These are phyloP conservation scores for Trichosporon inkin DNA, from an alignment of 1,284 basidiomycete genomes.

Conservation along the genomic window DNA sequence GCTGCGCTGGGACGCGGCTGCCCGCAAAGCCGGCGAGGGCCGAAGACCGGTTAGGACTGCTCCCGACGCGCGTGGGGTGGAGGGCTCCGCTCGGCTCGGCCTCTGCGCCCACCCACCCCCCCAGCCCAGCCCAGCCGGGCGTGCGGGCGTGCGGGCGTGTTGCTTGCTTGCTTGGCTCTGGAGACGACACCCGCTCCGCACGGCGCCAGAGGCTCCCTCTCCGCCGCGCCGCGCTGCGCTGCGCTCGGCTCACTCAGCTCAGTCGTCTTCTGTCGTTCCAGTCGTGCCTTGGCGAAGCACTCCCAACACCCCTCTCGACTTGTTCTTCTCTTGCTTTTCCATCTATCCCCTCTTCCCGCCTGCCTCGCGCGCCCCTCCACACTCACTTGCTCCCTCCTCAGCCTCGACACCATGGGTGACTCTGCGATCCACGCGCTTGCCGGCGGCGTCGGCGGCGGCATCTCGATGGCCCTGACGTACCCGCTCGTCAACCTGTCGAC, in stretches of 20 bases:
- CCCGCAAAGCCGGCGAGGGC: conserved; percentile 5
- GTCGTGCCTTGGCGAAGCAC: not conserved
- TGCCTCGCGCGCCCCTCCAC: not conserved
- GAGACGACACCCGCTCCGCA: too few species aligned
- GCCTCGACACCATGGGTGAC: conserved; percentile 54
- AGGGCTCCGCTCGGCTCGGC: not conserved
- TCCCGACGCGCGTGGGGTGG: not conserved
- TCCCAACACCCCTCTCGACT: not conserved
- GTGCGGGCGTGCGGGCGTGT: too few species aligned
- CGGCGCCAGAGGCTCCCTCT: too few species aligned
- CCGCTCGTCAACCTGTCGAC: conserved; percentile 91
- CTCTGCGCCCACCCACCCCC: too few species aligned
- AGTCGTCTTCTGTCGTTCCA: too few species aligned
- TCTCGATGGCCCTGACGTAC: conserved; percentile 67
- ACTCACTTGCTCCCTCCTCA: not conserved
- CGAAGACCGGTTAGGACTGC: conserved; percentile 5
- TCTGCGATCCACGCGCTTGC: conserved; percentile 84
- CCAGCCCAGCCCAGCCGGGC: too few species aligned
- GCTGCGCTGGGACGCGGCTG: too few species aligned
- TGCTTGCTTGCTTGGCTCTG: too few species aligned
- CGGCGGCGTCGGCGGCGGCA: conserved; percentile 84
- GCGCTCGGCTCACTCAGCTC: too few species aligned
- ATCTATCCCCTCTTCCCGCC: not conserved
- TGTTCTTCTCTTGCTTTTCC: not conserved
- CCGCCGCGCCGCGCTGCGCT: too few species aligned